Percentiles rank a stretch among this genome's conserved stretches.
These are phyloP conservation scores for Marvania coccoides DNA, from an alignment of 139 green algal genomes.

Conservation along the genomic window DNA sequence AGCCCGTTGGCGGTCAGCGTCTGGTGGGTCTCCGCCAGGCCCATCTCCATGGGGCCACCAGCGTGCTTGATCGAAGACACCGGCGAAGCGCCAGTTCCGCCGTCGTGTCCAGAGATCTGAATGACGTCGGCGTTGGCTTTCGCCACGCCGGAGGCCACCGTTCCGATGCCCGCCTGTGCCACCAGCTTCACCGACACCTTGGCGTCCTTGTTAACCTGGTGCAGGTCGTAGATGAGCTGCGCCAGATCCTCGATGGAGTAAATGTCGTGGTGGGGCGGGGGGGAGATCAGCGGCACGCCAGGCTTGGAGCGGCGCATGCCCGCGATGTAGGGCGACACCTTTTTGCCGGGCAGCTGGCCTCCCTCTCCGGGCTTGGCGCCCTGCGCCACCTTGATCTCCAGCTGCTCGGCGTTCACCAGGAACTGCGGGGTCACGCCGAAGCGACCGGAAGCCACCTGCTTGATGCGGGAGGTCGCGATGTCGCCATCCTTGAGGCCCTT, in stretches of 20 bases:
- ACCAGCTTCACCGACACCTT: constrained; percentile 98
- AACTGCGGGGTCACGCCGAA: constrained; percentile 98
- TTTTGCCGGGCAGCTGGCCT: constrained; percentile 94
- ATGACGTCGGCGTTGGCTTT: constrained; percentile 99
- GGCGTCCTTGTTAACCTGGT: constrained; percentile 71
- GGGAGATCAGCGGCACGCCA: constrained; percentile 96
- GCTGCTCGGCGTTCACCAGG: constrained; percentile 94
- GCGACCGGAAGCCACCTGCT: constrained; percentile 89
- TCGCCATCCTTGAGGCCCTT: constrained; percentile 88
- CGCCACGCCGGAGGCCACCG: constrained; percentile 90
- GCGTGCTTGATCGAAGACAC: constrained; percentile 98
- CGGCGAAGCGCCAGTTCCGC: constrained; percentile 92
- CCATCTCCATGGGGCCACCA: constrained; percentile 97
- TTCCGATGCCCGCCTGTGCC: constrained; percentile 95
- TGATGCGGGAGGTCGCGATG: constrained; percentile 91
- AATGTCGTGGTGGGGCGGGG: constrained; percentile 99
- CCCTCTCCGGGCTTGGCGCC: constrained; percentile 90
- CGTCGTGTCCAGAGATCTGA: constrained; percentile 90
- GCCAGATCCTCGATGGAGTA: constrained; percentile 99
- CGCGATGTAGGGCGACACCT: constrained; percentile 96
- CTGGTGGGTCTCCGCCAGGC: constrained; percentile 78
- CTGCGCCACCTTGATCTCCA: constrained; percentile 99
- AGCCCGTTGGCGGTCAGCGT: constrained; percentile 86
- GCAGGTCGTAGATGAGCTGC: constrained; percentile 98
- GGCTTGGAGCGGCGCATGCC: constrained; percentile 90